Evolutionary conservation across 1,284 basidiomycete species (phyloP), one percentile per base, ranked within the genome.

Genomic region (Cryptococcus sp.): DNA sequence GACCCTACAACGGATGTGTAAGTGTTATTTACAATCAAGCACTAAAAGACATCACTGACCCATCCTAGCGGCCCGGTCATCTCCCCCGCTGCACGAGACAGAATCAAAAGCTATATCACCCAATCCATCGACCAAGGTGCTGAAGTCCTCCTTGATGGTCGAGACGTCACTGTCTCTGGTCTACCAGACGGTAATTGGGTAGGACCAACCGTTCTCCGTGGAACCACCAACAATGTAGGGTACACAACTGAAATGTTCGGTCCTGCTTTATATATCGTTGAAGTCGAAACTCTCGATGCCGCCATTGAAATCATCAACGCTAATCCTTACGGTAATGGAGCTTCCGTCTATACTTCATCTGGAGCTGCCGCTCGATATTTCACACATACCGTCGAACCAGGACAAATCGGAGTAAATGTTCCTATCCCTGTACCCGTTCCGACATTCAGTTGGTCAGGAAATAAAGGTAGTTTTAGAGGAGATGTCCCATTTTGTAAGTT

Each of bases 171-270:
- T 46, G 86, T 90, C 2, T 76, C 83, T 2, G 84, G 81, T 0
- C 94, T 90, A 70, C 85, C 87, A 4, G 77, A 88, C 55, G 93
- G 92, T 34, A 96, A 95, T 78, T 96, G 92, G 74, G 84, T 96
- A 58, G 92, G 90, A 0, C 90, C 92, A 0, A 92, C 90, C 1
- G 81, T 96, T 55, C 82, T 95, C 56, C 84, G 91, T 70, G 89
- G 84, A 3, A 80, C 80, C 10, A 86, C 86, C 2, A 80, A 80
- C 4, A 93, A 94, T 90, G 81, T 80, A 58, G 88, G 86, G 63
- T 97, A 96, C 79, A 81, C 84, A 61, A 84, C 90, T 68, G 92
- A 95, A 72, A 92, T 96, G 57, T 96, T 95, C 62, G 93, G 92
- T 1, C 92, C 92, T 2, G 91, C 86, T 0, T 80, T 96, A 32